Percentiles rank a stretch among this genome's conserved stretches.
These are phyloP conservation scores for Trametes meyenii DNA, from an alignment of 768 basidiomycete genomes.

Conservation along the genomic window DNA sequence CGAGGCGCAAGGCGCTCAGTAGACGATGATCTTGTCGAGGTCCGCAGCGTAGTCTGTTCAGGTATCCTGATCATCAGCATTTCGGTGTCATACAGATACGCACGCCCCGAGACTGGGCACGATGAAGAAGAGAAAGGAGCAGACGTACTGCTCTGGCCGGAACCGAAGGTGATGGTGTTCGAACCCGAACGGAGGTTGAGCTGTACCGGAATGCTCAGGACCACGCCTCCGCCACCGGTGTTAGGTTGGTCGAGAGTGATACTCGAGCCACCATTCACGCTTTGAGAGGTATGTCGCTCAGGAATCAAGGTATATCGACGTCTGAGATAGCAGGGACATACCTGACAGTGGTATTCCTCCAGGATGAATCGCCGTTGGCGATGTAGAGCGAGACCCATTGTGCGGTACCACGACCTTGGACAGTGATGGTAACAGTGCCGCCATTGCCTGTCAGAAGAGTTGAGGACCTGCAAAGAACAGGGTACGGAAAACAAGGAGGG, in stretches of 20 bases:
- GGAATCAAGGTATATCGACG: neutral
- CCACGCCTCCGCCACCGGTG: conserved; percentile 54
- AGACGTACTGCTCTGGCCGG: conserved; percentile 53
- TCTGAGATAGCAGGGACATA: conserved; percentile 15
- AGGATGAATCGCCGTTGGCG: conserved; percentile 61
- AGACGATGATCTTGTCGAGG: conserved; percentile 64
- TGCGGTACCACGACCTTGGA: conserved; percentile 53
- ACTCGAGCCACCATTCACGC: conserved; percentile 59
- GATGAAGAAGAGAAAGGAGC: neutral
- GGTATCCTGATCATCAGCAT: neutral
- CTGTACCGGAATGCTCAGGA: conserved; percentile 60
- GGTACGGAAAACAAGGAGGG: neutral
- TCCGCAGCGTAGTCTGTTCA: conserved; percentile 56
- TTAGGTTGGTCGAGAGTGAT: conserved; percentile 60
- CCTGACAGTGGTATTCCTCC: conserved; percentile 65
- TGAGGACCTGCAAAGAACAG: neutral
- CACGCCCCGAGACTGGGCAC: too few relatives aligned
- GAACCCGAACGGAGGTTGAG: conserved; percentile 51
- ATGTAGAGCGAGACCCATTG: conserved; percentile 68
- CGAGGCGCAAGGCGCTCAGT: conserved; percentile 29
- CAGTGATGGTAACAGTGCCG: conserved; percentile 57
- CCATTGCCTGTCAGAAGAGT: conserved; percentile 47
- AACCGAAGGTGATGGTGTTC: conserved; percentile 53
- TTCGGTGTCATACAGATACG: neutral
- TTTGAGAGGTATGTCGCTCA: conserved; percentile 24